Conservation (phyloP, 805 yeast species). For the Spathaspora girioi region DNA sequence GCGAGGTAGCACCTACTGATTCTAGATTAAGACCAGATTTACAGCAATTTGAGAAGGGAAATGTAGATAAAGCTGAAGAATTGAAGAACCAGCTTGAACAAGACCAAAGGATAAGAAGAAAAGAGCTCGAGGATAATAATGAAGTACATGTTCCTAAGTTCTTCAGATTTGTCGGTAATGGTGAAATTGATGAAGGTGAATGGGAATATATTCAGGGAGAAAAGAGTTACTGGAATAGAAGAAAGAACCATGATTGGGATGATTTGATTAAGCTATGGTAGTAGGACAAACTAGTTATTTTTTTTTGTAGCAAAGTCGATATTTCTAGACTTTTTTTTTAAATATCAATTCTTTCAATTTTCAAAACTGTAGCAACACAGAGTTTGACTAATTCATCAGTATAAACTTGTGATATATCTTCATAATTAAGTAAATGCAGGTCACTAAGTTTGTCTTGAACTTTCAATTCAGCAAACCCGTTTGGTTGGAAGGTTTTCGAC, state of each 20-base stretch:
- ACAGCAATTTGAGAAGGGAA: constrained; percentile 63
- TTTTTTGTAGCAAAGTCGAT: not conserved
- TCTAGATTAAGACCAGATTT: constrained; percentile 90
- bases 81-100: constrained; percentile 71
- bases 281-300: not conserved
- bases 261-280: constrained; percentile 57
- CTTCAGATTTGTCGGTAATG: constrained; percentile 48
- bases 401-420: constrained; percentile 4
- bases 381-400: constrained; percentile 5
- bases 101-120: constrained; percentile 74
- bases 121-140: constrained; percentile 44
- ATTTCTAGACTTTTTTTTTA: not conserved
- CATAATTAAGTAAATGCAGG: constrained; percentile 1
- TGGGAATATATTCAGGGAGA: constrained; percentile 60
- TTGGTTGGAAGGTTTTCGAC: constrained; percentile 2
- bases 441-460: constrained; percentile 1
- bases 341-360: constrained; percentile 1
- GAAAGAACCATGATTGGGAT: constrained; percentile 61
- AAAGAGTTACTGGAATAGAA: constrained; percentile 74
- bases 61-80: constrained; percentile 67
- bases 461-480: constrained; percentile 5
- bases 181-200: constrained; percentile 36
- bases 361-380: constrained; percentile 8
- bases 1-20: constrained; percentile 74
- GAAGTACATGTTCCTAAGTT: constrained; percentile 54